Evolutionary conservation across 2,329 filamentous ascomycete genomes (phyloP), one percentile per base, ranked within the genome.

Genomic region (Chaetomium globosum): DNA sequence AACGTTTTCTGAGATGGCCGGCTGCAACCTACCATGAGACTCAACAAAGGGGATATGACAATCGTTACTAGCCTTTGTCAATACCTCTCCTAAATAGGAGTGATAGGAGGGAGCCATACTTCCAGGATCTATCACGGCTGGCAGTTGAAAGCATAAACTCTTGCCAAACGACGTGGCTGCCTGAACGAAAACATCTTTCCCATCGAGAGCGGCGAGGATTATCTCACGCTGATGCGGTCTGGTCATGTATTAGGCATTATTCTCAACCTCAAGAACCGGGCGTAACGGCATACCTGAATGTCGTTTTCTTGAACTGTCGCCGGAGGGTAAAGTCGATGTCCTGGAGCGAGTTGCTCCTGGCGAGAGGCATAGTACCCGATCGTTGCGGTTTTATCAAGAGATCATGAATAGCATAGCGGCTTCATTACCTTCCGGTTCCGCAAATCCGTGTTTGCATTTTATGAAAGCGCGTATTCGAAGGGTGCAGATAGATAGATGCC

Each of bases 161-260:
- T 97, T 97, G 51, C 93, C 94, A 76, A 97, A 97, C 10, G 89
- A 92, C 3, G 91, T 93, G 62, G 91, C 91, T 55, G 94, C 94
- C 77, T 97, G 94, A 0, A 98, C 85, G 74, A 96, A 97, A 52
- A 98, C 90, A 88, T 98, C 94, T 68, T 93, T 84, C 19, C 92
- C 90, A 63, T 90, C 86, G 9, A 97, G 82, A 2, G 91, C 91
- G 8, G 92, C 90, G 65, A 85, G 82, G 63, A 98, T 94, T 64
- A 97, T 93, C 73, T 98, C 93, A 66, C 91, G 87, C 75, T 97
- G 94, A 46, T 91, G 81, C 12, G 93, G 92, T 71, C 92, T 93
- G 53, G 28, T 33, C 9, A 48, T 48, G 28, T 12, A 39, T 66
- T 21, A 67, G 59, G 12, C 56, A 48, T 16, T 46, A 26, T 31